A percentile compares a stretch with the other conserved stretches of the same genome.
These are phyloP conservation scores for Scedosporium minutisporum DNA, from an alignment of 2,329 filamentous ascomycete genomes.

Conservation along the genomic window DNA sequence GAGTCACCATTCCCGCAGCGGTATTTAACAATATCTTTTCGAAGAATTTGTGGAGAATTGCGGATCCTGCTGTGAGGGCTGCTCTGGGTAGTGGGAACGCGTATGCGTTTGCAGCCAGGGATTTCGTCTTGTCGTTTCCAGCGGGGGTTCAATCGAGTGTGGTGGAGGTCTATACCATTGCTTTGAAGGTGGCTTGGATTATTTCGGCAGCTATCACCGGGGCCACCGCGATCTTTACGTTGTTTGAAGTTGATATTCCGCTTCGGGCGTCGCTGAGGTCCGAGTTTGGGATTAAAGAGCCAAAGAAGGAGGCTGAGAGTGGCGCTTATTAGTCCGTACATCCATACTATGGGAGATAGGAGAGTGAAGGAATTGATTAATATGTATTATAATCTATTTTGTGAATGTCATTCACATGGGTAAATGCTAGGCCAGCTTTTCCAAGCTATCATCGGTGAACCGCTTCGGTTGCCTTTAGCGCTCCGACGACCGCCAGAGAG, in stretches of 20 bases:
- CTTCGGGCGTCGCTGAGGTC: background rate
- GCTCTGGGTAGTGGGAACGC: slow-evolving; percentile 14
- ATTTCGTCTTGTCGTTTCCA: background rate
- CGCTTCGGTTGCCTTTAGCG: background rate
- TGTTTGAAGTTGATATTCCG: background rate
- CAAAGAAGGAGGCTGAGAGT: background rate
- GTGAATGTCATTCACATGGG: too few species aligned
- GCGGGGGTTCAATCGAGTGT: too few species aligned
- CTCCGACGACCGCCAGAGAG: background rate
- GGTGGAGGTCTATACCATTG: too few species aligned
- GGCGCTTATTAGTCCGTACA: too few species aligned
- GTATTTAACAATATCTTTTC: slow-evolving; percentile 23
- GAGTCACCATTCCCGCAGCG: slow-evolving; percentile 30
- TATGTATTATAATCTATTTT: too few species aligned
- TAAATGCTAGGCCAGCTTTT: too few species aligned
- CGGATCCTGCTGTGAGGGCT: slow-evolving; percentile 5
- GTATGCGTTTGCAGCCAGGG: slow-evolving; percentile 10
- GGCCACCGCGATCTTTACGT: background rate
- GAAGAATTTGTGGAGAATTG: slow-evolving; percentile 7
- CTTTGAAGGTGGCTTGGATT: too few species aligned
- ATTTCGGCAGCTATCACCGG: too few species aligned
- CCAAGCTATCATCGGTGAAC: background rate
- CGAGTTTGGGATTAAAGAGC: background rate
- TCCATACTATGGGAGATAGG: too few species aligned
- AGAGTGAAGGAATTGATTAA: too few species aligned